Percentiles rank a stretch among this genome's conserved stretches.
These are phyloP conservation scores for Pseudocercospora vitis DNA, from an alignment of 2,329 filamentous ascomycete genomes.

Conservation along the genomic window DNA sequence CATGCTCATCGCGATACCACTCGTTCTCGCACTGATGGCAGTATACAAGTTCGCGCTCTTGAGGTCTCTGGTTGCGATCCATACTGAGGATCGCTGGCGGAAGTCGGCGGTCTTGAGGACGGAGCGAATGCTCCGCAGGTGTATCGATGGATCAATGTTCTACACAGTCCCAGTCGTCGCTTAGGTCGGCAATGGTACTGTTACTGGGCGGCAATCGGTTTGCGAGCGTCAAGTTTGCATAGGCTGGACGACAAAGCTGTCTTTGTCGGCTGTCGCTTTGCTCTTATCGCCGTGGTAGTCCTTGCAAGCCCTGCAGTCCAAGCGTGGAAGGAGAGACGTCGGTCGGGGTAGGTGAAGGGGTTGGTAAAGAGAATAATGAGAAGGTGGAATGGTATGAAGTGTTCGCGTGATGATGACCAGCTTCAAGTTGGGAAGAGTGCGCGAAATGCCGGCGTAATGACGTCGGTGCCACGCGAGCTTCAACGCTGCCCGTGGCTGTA, in stretches of 20 bases:
- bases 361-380: background rate
- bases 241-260: background rate
- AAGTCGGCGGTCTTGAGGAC: background rate
- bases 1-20: slow-evolving; percentile 73
- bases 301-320: background rate
- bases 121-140: slow-evolving; percentile 23
- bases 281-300: background rate
- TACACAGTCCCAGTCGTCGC: background rate
- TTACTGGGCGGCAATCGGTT: slow-evolving; percentile 4
- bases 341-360: background rate
- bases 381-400: background rate
- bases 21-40: slow-evolving; percentile 81
- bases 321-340: background rate
- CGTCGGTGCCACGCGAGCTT: background rate
- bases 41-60: slow-evolving; percentile 69
- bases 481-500: too few species aligned
- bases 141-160: background rate
- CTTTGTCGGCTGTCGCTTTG: background rate
- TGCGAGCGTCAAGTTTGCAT: slow-evolving; percentile 2
- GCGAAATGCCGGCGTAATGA: background rate
- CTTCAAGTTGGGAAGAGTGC: background rate
- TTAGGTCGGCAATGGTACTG: background rate
- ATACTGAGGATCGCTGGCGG: slow-evolving; percentile 6
- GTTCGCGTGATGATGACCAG: background rate
- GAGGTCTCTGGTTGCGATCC: slow-evolving; percentile 21